Base-by-base conservation (phyloP, 371 early-diverging fungal genomes). In the Lichtheimia ramosa region DNA sequence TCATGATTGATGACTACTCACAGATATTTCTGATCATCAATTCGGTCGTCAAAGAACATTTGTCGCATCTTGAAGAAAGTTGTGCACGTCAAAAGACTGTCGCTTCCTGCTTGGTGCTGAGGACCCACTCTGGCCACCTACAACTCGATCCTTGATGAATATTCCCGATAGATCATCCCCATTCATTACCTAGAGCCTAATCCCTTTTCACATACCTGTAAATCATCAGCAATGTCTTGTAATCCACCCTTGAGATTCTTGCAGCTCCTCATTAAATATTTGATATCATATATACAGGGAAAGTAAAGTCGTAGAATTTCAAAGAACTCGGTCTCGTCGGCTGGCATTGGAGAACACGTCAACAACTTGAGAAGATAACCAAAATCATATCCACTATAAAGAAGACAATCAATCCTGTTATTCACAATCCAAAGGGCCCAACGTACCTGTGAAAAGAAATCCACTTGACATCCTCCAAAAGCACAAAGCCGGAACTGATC, bases 51-150 rank as follows among this genome's bases (percentile, higher is more conserved):
- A 80, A 99, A 97, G 76, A 91, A 93, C 63, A 89, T 90, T 72
- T 94, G 89, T 58, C 94, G 88, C 90, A 99, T 92, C 67, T 95
- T 93, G 77, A 99, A 99, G 66, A 99, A 99, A 7, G 96, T 92
- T 55, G 92, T 84, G 24, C 92, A 89, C 5, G 99, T 99, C 63
- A 99, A 73, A 50, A 99, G 78, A 63, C 96, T 92, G 78, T 99
- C 99, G 69, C 96, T 96, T 15, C 99, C 99, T 27, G 99, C 99
- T 76, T 99, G 99, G 77, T 99, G 99, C 80, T 98, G 98, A 40
- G 94, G 91, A 7, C 99, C 99, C 52, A 97, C 90, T 50, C 99
- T 83, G 52, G 89, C 70, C 58, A 96, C 89, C 86, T 91, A 34
- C 34, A 34, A 34, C 6, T 34, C 10, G 2, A 34, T 8, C 34